Evolutionary conservation across 2,329 filamentous ascomycete species (phyloP).

Genomic region (Talaromyces sp.): DNA sequence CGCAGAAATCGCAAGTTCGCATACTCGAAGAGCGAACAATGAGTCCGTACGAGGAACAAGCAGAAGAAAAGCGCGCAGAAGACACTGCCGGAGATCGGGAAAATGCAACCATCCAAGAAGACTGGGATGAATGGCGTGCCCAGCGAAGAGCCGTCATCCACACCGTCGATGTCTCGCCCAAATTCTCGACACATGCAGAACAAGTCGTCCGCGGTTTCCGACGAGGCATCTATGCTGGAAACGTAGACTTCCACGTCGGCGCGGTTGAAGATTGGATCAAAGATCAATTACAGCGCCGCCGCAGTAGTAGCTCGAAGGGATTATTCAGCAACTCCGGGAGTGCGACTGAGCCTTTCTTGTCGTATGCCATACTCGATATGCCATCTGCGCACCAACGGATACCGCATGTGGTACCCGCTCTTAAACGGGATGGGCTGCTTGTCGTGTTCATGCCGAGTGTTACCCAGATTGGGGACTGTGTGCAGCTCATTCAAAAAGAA

Average conservation of each 20-base stretch:
- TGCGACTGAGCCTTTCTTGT: constrained; percentile 58
- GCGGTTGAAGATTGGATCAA: constrained; percentile 63
- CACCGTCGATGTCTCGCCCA: constrained; percentile 64
- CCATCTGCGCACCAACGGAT: constrained; percentile 58
- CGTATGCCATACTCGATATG: constrained; percentile 70
- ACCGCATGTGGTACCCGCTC: constrained; percentile 46
- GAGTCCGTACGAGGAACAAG: constrained; percentile 23
- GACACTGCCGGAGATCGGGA: constrained; percentile 9
- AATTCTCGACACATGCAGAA: constrained; percentile 63
- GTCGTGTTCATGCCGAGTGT: constrained; percentile 73
- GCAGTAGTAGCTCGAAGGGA: constrained; percentile 25
- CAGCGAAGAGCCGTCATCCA: constrained; percentile 68
- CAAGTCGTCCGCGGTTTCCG: constrained; percentile 65
- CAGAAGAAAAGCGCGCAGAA: constrained; percentile 20
- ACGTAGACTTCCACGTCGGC: constrained; percentile 71
- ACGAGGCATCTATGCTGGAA: constrained; percentile 64
- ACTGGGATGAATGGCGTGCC: constrained; percentile 47
- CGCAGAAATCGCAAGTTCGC: constrained; percentile 32
- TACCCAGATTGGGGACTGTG: constrained; percentile 69
- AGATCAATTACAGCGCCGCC: constrained; percentile 46
- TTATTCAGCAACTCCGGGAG: neutral
- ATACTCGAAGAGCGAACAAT: constrained; percentile 27
- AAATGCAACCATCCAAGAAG: constrained; percentile 28
- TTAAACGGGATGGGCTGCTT: constrained; percentile 63
- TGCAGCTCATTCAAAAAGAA: constrained; percentile 53